phyloP scores from a whole-genome alignment of 352 stramenopile genomes.

The Peronospora destructor region DNA sequence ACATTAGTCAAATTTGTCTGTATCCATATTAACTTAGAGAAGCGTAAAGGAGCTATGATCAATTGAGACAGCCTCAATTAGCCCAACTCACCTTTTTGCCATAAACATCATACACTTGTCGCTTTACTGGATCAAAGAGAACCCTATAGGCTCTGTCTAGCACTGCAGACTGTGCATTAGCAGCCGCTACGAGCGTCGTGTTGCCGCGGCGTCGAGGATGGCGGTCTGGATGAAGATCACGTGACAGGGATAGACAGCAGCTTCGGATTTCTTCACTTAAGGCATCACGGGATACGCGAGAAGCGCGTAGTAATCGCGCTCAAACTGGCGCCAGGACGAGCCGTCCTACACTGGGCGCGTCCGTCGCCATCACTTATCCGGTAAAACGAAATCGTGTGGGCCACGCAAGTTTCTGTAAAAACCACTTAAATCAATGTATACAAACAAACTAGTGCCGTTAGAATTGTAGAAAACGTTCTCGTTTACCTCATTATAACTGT shows the following conservation, averaged over 20 bases:
- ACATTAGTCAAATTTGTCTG: not conserved
- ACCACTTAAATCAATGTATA: too few species aligned
- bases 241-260: conserved; percentile 62
- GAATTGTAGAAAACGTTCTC: too few species aligned
- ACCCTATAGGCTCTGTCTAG: conserved; percentile 81
- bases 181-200: conserved; percentile 45
- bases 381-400: too few species aligned
- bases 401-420: too few species aligned
- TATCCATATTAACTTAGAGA: conserved; percentile 8
- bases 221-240: conserved; percentile 82
- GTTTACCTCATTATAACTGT: too few species aligned
- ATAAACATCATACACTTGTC: conserved; percentile 70
- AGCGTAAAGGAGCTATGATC: not conserved
- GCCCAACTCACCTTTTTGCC: conserved; percentile 45
- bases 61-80: not conserved
- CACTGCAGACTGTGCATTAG: conserved; percentile 72
- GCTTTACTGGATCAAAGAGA: conserved; percentile 56
- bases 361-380: not conserved
- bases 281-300: conserved; percentile 56
- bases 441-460: too few species aligned
- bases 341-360: conserved; percentile 11
- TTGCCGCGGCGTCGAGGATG: conserved; percentile 32
- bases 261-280: conserved; percentile 55
- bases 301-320: conserved; percentile 82
- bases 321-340: conserved; percentile 44